A percentile compares a stretch with the other conserved stretches of the same genome.
Conservation (phyloP, 805 yeast species). For the Nakazawaea wickerhamii region DNA sequence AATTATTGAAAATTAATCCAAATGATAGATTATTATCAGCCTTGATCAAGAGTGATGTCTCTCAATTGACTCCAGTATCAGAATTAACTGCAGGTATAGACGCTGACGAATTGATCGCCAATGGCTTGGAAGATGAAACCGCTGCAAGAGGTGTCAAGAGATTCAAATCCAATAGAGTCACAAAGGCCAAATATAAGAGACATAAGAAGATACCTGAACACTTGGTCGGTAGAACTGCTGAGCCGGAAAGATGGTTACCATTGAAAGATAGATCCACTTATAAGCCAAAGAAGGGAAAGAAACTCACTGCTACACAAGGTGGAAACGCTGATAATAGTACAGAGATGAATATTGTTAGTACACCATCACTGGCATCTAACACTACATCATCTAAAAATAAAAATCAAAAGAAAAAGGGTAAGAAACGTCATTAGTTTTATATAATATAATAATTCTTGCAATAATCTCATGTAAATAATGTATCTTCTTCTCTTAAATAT, state of each 20-base stretch:
- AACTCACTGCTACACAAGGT: slow-evolving; percentile 57
- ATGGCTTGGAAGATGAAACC: slow-evolving; percentile 24
- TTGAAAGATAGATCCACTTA: slow-evolving; percentile 78
- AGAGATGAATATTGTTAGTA: slow-evolving; percentile 29
- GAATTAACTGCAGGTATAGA: slow-evolving; percentile 27
- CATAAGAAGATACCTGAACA: slow-evolving; percentile 32
- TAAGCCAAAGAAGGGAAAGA: slow-evolving; percentile 70
- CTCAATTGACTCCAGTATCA: slow-evolving; percentile 19
- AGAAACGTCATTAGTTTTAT: slow-evolving; percentile 13
- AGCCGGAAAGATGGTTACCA: slow-evolving; percentile 89
- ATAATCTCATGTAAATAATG: slow-evolving; percentile 64
- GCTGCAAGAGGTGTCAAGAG: slow-evolving; percentile 23
- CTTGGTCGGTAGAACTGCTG: slow-evolving; percentile 37
- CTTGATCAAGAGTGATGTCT: slow-evolving; percentile 15
- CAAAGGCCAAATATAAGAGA: slow-evolving; percentile 22
- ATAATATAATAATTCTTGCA: neutral
- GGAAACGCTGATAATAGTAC: slow-evolving; percentile 45
- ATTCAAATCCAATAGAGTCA: slow-evolving; percentile 23
- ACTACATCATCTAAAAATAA: slow-evolving; percentile 17
- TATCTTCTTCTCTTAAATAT: slow-evolving; percentile 95
- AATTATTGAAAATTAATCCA: slow-evolving; percentile 16
- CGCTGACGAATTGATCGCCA: slow-evolving; percentile 23
- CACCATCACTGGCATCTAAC: slow-evolving; percentile 16
- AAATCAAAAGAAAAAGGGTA: slow-evolving; percentile 26
- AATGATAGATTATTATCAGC: slow-evolving; percentile 20